Evolutionary conservation across 768 basidiomycete genomes (phyloP), one percentile per base, ranked within the genome.

Genomic region (Pleurotus tuoliensis): DNA sequence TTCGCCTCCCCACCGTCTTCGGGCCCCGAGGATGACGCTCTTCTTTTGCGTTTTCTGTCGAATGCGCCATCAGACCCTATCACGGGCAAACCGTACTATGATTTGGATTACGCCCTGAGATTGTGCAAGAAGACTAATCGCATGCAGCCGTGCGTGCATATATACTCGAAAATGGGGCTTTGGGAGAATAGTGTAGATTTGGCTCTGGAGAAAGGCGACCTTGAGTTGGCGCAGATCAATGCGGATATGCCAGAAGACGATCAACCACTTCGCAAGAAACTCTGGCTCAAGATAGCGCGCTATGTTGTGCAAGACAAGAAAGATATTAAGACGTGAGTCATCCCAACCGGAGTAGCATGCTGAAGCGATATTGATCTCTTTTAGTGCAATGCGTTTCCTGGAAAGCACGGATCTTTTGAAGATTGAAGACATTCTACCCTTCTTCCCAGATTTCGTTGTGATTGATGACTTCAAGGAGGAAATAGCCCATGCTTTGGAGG

Each of bases 391-490:
- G 93, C 84, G 83, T 18, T 98, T 99, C 76, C 77, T 98, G 63
- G 94, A 98, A 68, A 88, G 92, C 60, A 96, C 97, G 0, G 87
- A 92, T 63, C 74, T 98, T 37, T 83, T 99, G 67, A 98, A 98
- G 73, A 96, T 99, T 61, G 97, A 99, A 67, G 97, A 99, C 66
- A 97, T 99, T 59, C 75, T 99, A 15, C 97, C 97, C 4, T 99
- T 98, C 86, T 98, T 99, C 85, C 96, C 97, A 2, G 96, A 98
- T 73, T 99, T 99, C 67, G 94, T 96, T 11, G 92, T 98, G 58
- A 98, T 99, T 62, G 97, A 98, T 67, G 97, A 98, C 68, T 98
- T 99, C 82, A 99, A 99, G 70, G 92, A 96, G 63, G 96, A 98
- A 72, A 98, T 98, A 61, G 96, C 95, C 49, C 87, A 88, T 58